These are phyloP conservation scores for Sporothrix brasiliensis DNA, from an alignment of 2,329 filamentous ascomycete species.

Conservation along the genomic window DNA sequence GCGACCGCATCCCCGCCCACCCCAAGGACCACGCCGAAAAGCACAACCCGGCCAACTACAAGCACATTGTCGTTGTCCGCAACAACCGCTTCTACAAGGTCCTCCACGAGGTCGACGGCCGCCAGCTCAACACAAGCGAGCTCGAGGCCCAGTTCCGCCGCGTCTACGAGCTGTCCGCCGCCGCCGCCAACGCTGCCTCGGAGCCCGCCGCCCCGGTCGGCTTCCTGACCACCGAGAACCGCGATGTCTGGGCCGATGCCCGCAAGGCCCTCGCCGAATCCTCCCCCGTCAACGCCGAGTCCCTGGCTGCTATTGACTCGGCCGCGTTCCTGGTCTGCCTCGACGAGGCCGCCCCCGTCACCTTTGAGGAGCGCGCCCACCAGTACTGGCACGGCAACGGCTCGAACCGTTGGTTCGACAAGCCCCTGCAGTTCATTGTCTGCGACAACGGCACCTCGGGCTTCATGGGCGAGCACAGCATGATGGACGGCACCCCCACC, in stretches of 20 bases:
- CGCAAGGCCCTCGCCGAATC: constrained; percentile 74
- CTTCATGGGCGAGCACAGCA: constrained; percentile 98
- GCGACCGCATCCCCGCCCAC: constrained; percentile 78
- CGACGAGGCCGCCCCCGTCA: constrained; percentile 87
- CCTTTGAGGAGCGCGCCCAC: constrained; percentile 90
- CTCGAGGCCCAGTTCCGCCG: constrained; percentile 85
- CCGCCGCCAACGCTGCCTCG: constrained; percentile 47
- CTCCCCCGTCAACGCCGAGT: constrained; percentile 75
- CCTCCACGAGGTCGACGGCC: constrained; percentile 74
- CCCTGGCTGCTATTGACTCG: constrained; percentile 81
- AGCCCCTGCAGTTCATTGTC: constrained; percentile 95
- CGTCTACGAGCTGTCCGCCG: constrained; percentile 72
- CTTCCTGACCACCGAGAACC: constrained; percentile 85
- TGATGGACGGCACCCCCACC: constrained; percentile 99
- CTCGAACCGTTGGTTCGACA: constrained; percentile 95
- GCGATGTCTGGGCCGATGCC: constrained; percentile 88
- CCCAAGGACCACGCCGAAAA: constrained; percentile 83
- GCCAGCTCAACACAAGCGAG: constrained; percentile 85
- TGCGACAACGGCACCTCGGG: constrained; percentile 97
- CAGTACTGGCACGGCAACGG: constrained; percentile 99
- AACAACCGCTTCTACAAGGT: constrained; percentile 99
- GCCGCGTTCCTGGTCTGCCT: constrained; percentile 90
- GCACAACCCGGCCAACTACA: constrained; percentile 68
- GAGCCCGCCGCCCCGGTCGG: constrained; percentile 71
- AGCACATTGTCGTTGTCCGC: constrained; percentile 85